These are phyloP conservation scores for Colletotrichum sp. DNA, from an alignment of 2,329 filamentous ascomycete species.

Conservation along the genomic window DNA sequence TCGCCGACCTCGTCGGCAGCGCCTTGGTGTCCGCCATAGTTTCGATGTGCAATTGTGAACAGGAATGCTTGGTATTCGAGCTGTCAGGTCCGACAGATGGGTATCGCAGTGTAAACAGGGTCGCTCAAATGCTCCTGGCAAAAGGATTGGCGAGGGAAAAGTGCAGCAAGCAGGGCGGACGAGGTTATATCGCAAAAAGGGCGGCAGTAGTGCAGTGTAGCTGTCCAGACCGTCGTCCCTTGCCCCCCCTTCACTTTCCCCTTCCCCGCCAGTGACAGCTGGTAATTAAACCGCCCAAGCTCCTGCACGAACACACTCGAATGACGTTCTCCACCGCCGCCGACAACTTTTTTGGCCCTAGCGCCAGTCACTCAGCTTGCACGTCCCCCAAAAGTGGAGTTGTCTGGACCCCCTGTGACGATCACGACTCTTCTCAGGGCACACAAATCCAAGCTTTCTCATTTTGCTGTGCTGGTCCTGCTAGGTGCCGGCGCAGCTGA, in stretches of 20 bases:
- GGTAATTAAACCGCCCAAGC: constrained; percentile 17
- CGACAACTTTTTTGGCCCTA: constrained; percentile 3
- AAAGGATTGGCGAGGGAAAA: not conserved
- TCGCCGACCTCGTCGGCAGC: constrained; percentile 53
- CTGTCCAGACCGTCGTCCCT: not conserved
- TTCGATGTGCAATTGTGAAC: constrained; percentile 26
- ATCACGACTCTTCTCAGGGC: constrained; percentile 5
- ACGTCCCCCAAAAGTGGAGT: constrained; percentile 1
- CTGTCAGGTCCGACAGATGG: not conserved
- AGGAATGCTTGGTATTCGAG: not conserved
- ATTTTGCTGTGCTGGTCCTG: not conserved
- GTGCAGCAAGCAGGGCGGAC: not conserved
- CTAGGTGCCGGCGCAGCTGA: not conserved
- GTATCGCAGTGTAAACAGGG: not conserved
- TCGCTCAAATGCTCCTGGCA: not conserved
- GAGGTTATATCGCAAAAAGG: constrained; percentile 4
- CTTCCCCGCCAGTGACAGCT: constrained; percentile 15
- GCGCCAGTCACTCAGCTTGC: constrained; percentile 2
- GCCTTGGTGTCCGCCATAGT: constrained; percentile 33
- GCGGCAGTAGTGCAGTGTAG: not conserved
- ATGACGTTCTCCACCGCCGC: constrained; percentile 20
- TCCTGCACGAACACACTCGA: constrained; percentile 10
- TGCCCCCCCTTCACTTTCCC: not conserved
- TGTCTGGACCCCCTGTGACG: constrained; percentile 15
- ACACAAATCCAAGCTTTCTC: not conserved